Conservation (phyloP, 106 monocot genomes). For the Platanthera guangdongensis region DNA sequence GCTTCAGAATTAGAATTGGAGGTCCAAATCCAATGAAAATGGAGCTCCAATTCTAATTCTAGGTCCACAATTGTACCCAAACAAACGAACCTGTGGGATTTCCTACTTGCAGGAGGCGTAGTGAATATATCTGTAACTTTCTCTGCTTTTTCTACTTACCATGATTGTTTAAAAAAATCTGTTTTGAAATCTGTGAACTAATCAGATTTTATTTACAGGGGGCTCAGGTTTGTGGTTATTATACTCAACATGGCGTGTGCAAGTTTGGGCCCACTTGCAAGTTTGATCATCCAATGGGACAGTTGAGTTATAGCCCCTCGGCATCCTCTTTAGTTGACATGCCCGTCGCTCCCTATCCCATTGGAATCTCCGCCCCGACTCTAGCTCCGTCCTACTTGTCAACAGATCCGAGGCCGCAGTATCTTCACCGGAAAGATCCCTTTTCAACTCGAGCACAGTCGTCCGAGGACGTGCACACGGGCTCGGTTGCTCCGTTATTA, state of each 20-base stretch:
- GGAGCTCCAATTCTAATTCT: no score
- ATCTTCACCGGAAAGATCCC: conserved; percentile 24
- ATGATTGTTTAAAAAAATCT: no score
- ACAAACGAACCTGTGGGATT: no score
- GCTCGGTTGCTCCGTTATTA: background rate
- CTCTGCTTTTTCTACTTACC: no score
- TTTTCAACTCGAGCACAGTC: conserved; percentile 20
- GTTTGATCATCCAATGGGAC: conserved; percentile 71
- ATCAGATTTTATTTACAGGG: conserved; percentile 31
- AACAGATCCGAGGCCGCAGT: conserved; percentile 45
- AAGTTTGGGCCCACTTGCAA: conserved; percentile 87
- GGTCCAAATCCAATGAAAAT: no score
- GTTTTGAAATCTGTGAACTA: background rate
- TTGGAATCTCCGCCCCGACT: conserved; percentile 38
- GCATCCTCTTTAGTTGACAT: conserved; percentile 66
- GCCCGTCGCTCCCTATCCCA: conserved; percentile 51
- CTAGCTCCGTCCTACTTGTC: conserved; percentile 67
- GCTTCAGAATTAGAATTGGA: no score
- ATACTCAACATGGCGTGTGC: conserved; percentile 70
- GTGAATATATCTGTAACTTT: no score
- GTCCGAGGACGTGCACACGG: background rate
- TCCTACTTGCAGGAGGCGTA: no score
- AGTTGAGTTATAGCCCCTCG: conserved; percentile 56
- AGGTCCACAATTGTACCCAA: no score
- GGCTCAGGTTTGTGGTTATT: conserved; percentile 60